Evolutionary conservation across 352 stramenopile genomes (phyloP).

Genomic region (Globisporangium paroecandrum): DNA sequence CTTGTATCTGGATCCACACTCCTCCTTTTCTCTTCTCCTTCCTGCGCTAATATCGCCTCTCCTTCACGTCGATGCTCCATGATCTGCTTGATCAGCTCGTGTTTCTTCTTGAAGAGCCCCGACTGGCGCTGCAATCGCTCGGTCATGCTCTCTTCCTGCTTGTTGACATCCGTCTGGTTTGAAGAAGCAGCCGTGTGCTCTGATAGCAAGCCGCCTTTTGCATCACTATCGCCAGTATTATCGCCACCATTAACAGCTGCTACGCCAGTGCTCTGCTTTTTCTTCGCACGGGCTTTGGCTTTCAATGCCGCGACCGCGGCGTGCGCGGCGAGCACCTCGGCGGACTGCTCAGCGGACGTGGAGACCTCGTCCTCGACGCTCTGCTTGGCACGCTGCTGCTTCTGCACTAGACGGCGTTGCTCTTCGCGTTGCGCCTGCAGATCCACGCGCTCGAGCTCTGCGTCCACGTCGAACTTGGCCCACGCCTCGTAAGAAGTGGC

Average conservation of each 20-base stretch:
- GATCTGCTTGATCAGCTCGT: conserved; percentile 47
- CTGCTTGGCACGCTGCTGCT: conserved; percentile 44
- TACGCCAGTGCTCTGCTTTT: not conserved
- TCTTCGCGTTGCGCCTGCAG: conserved; percentile 27
- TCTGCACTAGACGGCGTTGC: conserved; percentile 29
- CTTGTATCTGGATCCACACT: not conserved
- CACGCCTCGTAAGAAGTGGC: conserved; percentile 50
- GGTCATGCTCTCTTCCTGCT: conserved; percentile 4
- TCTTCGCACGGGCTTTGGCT: conserved; percentile 29
- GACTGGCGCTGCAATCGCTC: conserved; percentile 30
- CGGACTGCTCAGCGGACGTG: conserved; percentile 42
- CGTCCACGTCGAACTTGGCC: conserved; percentile 66
- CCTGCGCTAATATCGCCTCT: conserved; percentile 25
- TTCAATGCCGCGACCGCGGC: conserved; percentile 65
- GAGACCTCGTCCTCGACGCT: conserved; percentile 43
- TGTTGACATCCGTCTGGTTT: not conserved
- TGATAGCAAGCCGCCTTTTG: not conserved
- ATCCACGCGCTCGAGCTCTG: conserved; percentile 58
- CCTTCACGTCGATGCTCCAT: conserved; percentile 37
- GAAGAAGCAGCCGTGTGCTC: not conserved
- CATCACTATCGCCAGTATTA: not conserved
- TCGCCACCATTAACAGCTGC: not conserved
- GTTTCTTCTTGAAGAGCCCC: conserved; percentile 40
- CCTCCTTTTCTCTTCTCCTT: conserved; percentile 8
- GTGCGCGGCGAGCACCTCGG: conserved; percentile 58